Percentiles rank a stretch among this genome's conserved stretches.
phyloP scores from a whole-genome alignment of 1,284 basidiomycete species.

The Pseudozyma hubeiensis region DNA sequence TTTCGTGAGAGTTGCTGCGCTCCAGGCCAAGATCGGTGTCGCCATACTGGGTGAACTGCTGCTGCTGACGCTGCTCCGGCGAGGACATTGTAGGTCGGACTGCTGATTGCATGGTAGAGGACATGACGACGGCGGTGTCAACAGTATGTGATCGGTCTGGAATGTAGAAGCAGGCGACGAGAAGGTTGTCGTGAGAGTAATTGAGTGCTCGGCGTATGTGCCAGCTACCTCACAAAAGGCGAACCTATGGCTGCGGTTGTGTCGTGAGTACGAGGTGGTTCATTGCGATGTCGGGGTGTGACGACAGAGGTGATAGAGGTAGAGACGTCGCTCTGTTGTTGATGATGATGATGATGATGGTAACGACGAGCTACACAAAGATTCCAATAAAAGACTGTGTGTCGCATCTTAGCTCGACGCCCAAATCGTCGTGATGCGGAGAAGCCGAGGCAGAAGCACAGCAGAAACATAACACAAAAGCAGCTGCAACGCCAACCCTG shows the following conservation, averaged over 20 bases:
- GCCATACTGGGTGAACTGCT: neutral
- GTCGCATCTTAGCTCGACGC: too few species aligned
- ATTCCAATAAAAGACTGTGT: too few species aligned
- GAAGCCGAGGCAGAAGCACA: neutral
- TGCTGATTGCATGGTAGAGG: conserved; percentile 23
- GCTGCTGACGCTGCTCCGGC: conserved; percentile 20
- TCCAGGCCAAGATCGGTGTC: conserved; percentile 20
- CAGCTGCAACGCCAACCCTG: neutral
- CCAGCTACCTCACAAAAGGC: conserved; percentile 10
- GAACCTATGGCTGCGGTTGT: conserved; percentile 17
- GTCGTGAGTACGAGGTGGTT: neutral
- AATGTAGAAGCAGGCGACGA: neutral
- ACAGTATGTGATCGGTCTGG: too few species aligned
- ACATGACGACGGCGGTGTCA: conserved; percentile 6
- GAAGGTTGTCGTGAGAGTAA: neutral
- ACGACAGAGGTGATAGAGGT: neutral
- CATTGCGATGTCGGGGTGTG: conserved; percentile 6
- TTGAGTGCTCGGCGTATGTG: neutral
- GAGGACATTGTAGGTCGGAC: conserved; percentile 13
- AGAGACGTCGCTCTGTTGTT: neutral
- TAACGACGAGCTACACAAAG: too few species aligned
- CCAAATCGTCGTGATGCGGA: conserved; percentile 3
- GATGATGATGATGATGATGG: too few species aligned
- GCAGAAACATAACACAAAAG: neutral
- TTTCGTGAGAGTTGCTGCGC: conserved; percentile 39